Conservation (phyloP, 192 early-diverging fungal genomes). For the Coemansia sp. region DNA sequence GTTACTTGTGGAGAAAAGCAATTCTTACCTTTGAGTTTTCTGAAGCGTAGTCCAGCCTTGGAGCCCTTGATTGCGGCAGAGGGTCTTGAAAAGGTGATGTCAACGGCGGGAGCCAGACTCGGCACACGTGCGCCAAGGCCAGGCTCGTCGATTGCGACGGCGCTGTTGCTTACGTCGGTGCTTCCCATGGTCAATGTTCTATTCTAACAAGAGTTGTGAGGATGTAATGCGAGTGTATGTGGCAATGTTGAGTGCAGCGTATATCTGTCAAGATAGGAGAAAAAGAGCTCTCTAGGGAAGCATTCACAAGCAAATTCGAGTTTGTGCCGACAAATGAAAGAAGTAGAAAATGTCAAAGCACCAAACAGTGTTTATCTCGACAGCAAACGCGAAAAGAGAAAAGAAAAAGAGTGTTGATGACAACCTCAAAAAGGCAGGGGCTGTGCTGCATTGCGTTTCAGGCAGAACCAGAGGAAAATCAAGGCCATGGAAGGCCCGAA, state of each 20-base stretch:
- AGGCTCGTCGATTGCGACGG: constrained; percentile 27
- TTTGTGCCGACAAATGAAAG: neutral
- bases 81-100: constrained; percentile 53
- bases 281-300: neutral
- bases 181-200: constrained; percentile 23
- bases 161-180: constrained; percentile 22
- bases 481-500: neutral
- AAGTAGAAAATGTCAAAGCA: neutral
- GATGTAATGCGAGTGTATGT: constrained; percentile 7
- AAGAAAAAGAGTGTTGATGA: neutral
- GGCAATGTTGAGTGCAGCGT: neutral
- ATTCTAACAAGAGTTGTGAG: neutral
- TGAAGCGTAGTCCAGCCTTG: constrained; percentile 33
- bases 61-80: constrained; percentile 43
- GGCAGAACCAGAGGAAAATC: neutral
- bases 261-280: neutral
- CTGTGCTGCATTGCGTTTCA: neutral
- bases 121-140: constrained; percentile 30
- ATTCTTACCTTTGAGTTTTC: constrained; percentile 47
- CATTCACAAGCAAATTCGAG: neutral
- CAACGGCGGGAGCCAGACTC: constrained; percentile 51
- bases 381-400: constrained; percentile 1
- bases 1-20: neutral
- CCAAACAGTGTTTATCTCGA: neutral
- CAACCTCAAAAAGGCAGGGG: constrained; percentile 4